Base-by-base conservation (phyloP, 805 yeast genomes). In the Wickerhamomyces subpelliculosus region DNA sequence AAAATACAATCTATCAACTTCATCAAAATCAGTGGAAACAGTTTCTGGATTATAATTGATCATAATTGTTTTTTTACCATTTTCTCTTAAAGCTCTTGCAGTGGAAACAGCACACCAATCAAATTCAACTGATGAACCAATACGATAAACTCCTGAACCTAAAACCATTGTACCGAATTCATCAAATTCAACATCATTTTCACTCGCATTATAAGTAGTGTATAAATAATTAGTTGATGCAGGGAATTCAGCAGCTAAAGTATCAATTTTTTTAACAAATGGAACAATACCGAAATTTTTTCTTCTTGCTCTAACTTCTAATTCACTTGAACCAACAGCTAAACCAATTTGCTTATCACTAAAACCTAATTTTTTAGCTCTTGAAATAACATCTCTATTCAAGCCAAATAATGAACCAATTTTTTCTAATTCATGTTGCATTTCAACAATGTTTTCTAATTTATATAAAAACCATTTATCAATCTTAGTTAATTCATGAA, bases 101-200 rank as follows among this genome's bases (percentile, higher is more conserved):
- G 98, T 84, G 47, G 93, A 78, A 46, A 90, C 98, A 39, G 97
- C 98, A 73, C 98, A 90, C 98, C 98, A 90, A 65, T 90, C 98
- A 56, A 90, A 90, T 68, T 93, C 98, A 39, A 90, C 98, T 24
- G 97, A 88, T 2, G 97, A 89, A 42, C 98, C 98, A 62, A 90
- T 90, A 65, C 98, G 79, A 76, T 90, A 90, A 36, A 93, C 98
- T 70, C 98, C 97, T n/a, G 97, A 88, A 38, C 97, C 98, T 52
- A 90, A 73, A 29, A 90, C 97, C 78, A 93, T 70, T 44, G 93
- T 83, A 57, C 97, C 97, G 49, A 84, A 73, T 42, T 90, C 97
- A 54, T 83, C 76, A 58, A 90, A 93, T 32, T 69, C 74, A 35
- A 90, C 81, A 62, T 90, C 98, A 48, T 80, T 81, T 41, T 78